Evolutionary conservation across 1,284 basidiomycete species (phyloP).

Genomic region (Ceratobasidium sp.): DNA sequence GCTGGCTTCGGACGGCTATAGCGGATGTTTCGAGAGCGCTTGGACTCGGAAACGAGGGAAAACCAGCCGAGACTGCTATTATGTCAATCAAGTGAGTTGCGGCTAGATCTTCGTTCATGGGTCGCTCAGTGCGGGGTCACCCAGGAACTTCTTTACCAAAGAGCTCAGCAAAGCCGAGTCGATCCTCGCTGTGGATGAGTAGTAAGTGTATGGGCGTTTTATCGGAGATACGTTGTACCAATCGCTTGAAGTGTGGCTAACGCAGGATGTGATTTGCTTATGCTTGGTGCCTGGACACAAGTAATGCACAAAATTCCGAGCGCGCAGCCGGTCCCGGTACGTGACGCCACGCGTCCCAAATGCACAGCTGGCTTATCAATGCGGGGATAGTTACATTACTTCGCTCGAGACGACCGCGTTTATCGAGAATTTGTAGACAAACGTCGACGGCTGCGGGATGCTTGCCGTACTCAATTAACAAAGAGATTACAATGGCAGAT

Average conservation of each 20-base stretch:
- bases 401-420: slow-evolving; percentile 81
- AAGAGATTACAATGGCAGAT: slow-evolving; percentile 77
- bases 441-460: slow-evolving; percentile 63
- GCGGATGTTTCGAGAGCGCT: slow-evolving; percentile 32
- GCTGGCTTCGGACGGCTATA: slow-evolving; percentile 65
- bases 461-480: slow-evolving; percentile 62
- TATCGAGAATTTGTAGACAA: slow-evolving; percentile 74
- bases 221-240: slow-evolving; percentile 4
- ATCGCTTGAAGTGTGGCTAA: slow-evolving; percentile 70
- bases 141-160: slow-evolving; percentile 72
- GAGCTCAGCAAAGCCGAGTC: slow-evolving; percentile 77
- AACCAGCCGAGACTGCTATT: slow-evolving; percentile 71
- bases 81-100: slow-evolving; percentile 35
- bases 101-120: background rate
- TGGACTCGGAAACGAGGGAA: slow-evolving; percentile 60
- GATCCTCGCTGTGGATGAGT: slow-evolving; percentile 78
- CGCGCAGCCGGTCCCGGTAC: slow-evolving; percentile 71
- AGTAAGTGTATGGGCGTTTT: slow-evolving; percentile 62
- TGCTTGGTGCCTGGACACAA: slow-evolving; percentile 77
- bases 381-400: slow-evolving; percentile 72
- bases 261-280: slow-evolving; percentile 76
- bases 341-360: slow-evolving; percentile 45
- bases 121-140: background rate
- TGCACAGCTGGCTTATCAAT: slow-evolving; percentile 33
- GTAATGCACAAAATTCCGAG: slow-evolving; percentile 59